Conservation (phyloP, 2,329 filamentous ascomycete species). For the Neonectria coccinea region DNA sequence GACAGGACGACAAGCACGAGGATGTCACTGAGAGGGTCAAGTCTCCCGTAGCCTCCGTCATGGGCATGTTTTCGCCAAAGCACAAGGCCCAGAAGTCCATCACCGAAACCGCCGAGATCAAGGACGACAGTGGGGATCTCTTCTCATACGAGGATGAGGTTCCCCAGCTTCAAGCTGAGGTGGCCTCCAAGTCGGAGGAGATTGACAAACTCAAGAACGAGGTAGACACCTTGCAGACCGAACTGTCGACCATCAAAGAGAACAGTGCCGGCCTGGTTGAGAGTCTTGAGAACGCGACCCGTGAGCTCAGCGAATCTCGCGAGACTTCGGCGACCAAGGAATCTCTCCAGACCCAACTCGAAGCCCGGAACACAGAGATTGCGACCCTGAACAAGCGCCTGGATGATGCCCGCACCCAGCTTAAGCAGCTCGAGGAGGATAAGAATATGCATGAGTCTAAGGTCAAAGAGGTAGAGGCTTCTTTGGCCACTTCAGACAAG, state of each 20-base stretch:
- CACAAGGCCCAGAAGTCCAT: constrained; percentile 52
- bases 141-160: constrained; percentile 94
- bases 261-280: constrained; percentile 74
- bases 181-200: constrained; percentile 77
- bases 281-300: constrained; percentile 75
- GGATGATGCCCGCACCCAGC: constrained; percentile 56
- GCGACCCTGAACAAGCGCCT: constrained; percentile 63
- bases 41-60: constrained; percentile 61
- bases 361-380: constrained; percentile 62
- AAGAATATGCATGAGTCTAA: constrained; percentile 48
- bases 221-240: constrained; percentile 74
- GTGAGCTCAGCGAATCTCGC: constrained; percentile 67
- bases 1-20: constrained; percentile 48
- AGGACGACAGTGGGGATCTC: constrained; percentile 73
- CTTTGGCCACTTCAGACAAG: constrained; percentile 52
- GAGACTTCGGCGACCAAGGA: constrained; percentile 56
- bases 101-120: constrained; percentile 42
- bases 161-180: constrained; percentile 80
- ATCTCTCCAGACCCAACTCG: constrained; percentile 63
- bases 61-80: constrained; percentile 63
- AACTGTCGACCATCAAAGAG: constrained; percentile 78
- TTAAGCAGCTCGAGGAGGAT: constrained; percentile 58
- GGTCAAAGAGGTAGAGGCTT: constrained; percentile 52
- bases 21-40: constrained; percentile 50
- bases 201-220: constrained; percentile 77